phyloP scores from a whole-genome alignment of 306 rosid genomes.

The Vigna reflexopilosa region DNA sequence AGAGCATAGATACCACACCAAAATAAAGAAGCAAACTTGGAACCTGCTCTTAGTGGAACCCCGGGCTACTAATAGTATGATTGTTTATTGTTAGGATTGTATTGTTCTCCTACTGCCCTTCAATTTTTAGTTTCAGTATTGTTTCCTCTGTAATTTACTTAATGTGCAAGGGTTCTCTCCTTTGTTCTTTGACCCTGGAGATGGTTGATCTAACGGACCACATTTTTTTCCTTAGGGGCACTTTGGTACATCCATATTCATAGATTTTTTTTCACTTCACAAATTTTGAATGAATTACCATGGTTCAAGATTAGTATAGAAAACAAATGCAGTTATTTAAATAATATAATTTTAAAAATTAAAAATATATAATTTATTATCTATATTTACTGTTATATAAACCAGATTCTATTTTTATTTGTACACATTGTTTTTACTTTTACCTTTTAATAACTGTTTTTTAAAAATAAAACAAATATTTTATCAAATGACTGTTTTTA shows the following conservation, averaged over 20 bases:
- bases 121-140: neutral
- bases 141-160: neutral
- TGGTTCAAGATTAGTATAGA: too few species aligned
- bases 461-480: too few species aligned
- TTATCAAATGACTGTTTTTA: too few species aligned
- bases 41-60: slow-evolving; percentile 14
- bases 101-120: slow-evolving; percentile 3
- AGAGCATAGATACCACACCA: neutral
- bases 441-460: too few species aligned
- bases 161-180: neutral
- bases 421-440: too few species aligned
- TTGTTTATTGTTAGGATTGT: neutral
- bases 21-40: neutral
- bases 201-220: neutral
- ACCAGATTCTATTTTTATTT: too few species aligned
- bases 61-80: neutral
- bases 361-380: too few species aligned
- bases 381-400: too few species aligned
- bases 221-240: neutral
- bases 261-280: neutral
- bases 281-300: too few species aligned
- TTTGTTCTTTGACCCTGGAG: neutral
- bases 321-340: too few species aligned
- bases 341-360: too few species aligned
- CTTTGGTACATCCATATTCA: neutral